Evolutionary conservation across 768 basidiomycete genomes (phyloP), one percentile per base, ranked within the genome.

Genomic region (Tylopilus subfusipes): DNA sequence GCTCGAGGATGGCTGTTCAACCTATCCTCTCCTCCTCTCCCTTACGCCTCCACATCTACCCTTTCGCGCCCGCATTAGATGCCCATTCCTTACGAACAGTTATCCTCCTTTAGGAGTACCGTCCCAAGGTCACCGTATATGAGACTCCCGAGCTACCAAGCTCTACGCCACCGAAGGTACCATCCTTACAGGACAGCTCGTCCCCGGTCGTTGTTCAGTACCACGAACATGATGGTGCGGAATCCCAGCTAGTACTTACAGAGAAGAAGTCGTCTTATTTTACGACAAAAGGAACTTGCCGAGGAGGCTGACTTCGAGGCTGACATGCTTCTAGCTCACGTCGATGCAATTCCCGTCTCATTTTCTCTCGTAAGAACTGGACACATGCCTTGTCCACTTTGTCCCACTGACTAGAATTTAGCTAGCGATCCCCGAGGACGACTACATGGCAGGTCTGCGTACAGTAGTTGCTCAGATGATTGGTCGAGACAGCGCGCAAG

Each of bases 111-210:
- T 48, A 22, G n/a, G 38, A 50, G 53, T 58, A 16, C 53, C 22
- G 29, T 48, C 29, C 45, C 55, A 21, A 49, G 29, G 25, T 36
- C 30, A 27, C 42, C 60, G 18, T 63, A 53, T 53, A 53, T 59
- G 58, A 67, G 57, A 53, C 56, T 68, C 24, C 63, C 66, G 38
- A 65, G 55, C 55, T 56, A 65, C 33, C 54, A 56, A 34, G 52
- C 58, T 24, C 52, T 65, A 33, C 57, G 44, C 43, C 36, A 46
- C 30, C 43, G 43, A 44, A 63, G 66, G 46, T 61, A 65, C 33
- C 65, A 53, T 43, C 65, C 65, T 51, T 67, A 66, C 48, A n/a
- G 43, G 19, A 48, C 46, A 21, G 30, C 53, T n/a, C 50, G 42
- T 42, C 1, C 54, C 2, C 54, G 21, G 31, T 22, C 45, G 25